Base-by-base conservation (phyloP, 1,139 yeast genomes). In the Diutina mesorugosa region DNA sequence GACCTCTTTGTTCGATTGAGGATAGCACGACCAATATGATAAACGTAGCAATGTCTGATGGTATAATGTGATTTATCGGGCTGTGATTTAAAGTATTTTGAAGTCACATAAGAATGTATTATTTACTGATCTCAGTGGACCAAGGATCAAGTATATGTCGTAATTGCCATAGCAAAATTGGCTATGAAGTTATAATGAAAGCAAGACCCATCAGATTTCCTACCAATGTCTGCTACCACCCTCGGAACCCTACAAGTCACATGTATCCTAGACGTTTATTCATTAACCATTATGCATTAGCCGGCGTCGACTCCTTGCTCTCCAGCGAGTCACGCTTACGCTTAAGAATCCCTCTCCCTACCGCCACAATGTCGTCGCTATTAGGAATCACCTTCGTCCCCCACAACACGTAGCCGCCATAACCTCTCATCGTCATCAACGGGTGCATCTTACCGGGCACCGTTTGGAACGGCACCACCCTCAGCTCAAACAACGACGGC, bases 391-490 rank as follows among this genome's bases (percentile, higher is more conserved):
- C 98, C 56, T 87, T 76, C 14, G 89, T 81, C 6, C 95, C 96
- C 76, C 85, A 80, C 61, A 91, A 73, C 1, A 93, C 69, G 67
- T 84, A 93, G 0, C 99, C 99, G 56, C 98, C 98, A 58, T 86
- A 93, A 3, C 96, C 91, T 66, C 90, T 79, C 79, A 87, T 85
- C 0, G 97, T 88, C 99, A 93, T 95, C 59, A 85, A 70, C 0
- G 99, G 99, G 68, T 95, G 99, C 67, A 93, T 76, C 67, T 96
- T 83, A 7, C 99, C 99, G 12, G 96, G 90, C 35, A 93, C 81
- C 4, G 97, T 90, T 70, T 93, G 99, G 67, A 87, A 90, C 55
- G 85, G 86, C 61, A 97, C 81, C 8, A 88, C 95, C 59, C 90
- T 77, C 0, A 96, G 81, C 67, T 91, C 97, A 59, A 81, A 76